Evolutionary conservation across 192 early-diverging fungal species (phyloP).

Genomic region (Coemansia reversa): DNA sequence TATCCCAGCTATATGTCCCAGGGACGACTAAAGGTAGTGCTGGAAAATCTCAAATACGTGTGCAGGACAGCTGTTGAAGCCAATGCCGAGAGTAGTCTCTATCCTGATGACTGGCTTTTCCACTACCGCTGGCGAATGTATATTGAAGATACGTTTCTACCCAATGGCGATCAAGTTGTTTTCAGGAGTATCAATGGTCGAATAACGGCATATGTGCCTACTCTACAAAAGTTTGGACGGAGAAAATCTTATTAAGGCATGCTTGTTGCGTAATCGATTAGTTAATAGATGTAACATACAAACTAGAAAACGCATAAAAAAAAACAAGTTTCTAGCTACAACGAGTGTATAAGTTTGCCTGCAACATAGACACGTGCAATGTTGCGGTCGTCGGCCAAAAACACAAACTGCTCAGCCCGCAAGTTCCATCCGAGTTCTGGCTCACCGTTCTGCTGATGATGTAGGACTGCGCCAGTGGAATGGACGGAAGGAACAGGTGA

Average conservation of each 20-base stretch:
- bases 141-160: constrained; percentile 40
- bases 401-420: constrained; percentile 83
- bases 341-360: constrained; percentile 58
- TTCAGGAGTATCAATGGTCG: constrained; percentile 68
- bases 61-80: constrained; percentile 57
- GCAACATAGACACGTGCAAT: constrained; percentile 77
- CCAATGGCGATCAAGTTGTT: constrained; percentile 59
- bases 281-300: not conserved
- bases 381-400: constrained; percentile 86
- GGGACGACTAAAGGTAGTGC: constrained; percentile 50
- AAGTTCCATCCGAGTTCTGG: constrained; percentile 30
- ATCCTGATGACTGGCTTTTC: constrained; percentile 78
- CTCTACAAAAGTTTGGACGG: constrained; percentile 13
- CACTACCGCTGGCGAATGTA: constrained; percentile 74
- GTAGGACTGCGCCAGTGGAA: constrained; percentile 28
- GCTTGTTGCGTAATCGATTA: constrained; percentile 5
- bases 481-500: constrained; percentile 30
- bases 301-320: not conserved
- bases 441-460: not conserved
- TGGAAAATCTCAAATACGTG: constrained; percentile 54
- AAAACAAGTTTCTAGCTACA: constrained; percentile 1
- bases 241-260: not conserved
- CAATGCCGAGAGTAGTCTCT: constrained; percentile 66
- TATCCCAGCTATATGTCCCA: constrained; percentile 51
- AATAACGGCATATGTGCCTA: constrained; percentile 35